Base-by-base conservation (phyloP, 179 eudicot genomes). In the Sideroxylon spinosum region DNA sequence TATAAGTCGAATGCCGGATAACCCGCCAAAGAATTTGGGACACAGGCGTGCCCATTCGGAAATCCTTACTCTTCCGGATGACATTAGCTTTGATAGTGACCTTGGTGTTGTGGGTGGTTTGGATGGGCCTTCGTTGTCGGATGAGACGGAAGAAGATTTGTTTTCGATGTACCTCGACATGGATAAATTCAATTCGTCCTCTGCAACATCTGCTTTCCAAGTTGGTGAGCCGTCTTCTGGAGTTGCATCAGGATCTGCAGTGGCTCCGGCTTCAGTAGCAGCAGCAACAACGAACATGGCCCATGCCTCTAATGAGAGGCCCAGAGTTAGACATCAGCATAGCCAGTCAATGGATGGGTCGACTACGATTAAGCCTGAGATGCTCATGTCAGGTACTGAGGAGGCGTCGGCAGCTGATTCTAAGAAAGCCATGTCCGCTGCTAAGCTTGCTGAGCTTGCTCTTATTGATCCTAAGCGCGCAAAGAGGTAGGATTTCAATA, bases 301-400 rank as follows among this genome's bases (percentile, higher is more conserved):
- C 68, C 71, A 77, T 0, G 53, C 71, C n/a, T 16, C 81, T n/a
- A 82, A 81, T 70, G 94, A 89, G 78, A 86, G 91, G 79, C 88
- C 88, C 28, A 87, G 97, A 82, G 69, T 89, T 48, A 87, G 97
- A 48, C 98, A 95, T 80, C 97, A 93, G 82, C 97, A 95, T 86
- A 93, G 98, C 84, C 97, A 86, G 82, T 95, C 98, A 0, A 93
- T 95, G 97, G 98, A 95, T 86, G 98, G 97, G 52, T 85, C 97
- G 13, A 90, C 86, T 14, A 78, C 89, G 19, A 86, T 95, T 55
- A 91, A 90, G 84, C 78, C 96, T 3, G 97, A 94, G 83, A 90
- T 94, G 96, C 86, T 94, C 63, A 87, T 80, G 67, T 84, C 91
- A 1, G 91, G 91, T 63, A 61, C 86, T 2, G 93, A 90, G n/a